A percentile compares a stretch with the other conserved stretches of the same genome.
Conservation (phyloP, 139 green algal genomes). For the Tetradesmus obliquus region DNA sequence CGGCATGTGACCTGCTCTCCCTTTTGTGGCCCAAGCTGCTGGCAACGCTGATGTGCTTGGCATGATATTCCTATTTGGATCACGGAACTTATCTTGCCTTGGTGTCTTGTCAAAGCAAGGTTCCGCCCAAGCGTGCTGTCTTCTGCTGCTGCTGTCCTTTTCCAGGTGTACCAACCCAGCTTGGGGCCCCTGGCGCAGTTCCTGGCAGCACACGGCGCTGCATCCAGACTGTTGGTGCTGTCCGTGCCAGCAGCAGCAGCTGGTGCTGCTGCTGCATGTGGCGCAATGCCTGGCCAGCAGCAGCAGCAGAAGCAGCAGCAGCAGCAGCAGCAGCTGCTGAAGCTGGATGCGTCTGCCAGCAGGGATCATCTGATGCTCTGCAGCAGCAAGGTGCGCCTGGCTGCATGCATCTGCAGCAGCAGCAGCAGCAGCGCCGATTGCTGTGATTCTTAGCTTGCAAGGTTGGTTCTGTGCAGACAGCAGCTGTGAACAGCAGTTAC, state of each 20-base stretch:
- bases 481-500: too few species aligned
- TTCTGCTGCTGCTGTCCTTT: neutral
- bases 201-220: neutral
- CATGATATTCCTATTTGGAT: too few species aligned
- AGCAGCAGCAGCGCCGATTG: neutral
- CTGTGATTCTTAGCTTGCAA: neutral
- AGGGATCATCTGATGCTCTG: neutral
- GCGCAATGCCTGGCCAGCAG: neutral
- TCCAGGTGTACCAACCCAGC: neutral
- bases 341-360: conserved; percentile 1
- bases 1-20: too few species aligned
- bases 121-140: too few species aligned
- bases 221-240: neutral
- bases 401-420: neutral
- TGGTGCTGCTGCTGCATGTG: neutral
- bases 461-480: neutral
- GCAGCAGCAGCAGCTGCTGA: neutral
- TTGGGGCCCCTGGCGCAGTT: neutral
- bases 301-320: neutral
- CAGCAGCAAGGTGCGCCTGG: neutral
- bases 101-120: too few species aligned
- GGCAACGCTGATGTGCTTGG: too few species aligned
- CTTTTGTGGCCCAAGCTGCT: too few species aligned
- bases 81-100: too few species aligned
- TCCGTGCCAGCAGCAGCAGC: neutral